Base-by-base conservation (phyloP, 192 early-diverging fungal species). In the Diversispora eburnea region DNA sequence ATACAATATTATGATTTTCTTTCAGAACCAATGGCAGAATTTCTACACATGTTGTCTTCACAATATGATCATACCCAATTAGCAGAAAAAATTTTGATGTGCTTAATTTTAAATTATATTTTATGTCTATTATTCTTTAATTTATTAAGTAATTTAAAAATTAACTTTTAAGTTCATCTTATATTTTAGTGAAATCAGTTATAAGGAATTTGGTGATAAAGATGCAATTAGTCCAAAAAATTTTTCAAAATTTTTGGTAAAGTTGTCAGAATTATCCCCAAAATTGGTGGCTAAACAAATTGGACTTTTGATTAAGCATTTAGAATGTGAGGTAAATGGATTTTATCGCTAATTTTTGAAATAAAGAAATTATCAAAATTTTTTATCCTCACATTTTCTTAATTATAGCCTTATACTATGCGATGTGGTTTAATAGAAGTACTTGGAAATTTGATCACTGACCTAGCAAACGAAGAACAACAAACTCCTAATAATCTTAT, bases 271-370 rank as follows among this genome's bases (percentile, higher is more conserved):
- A 75, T 66, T 93, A 43, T 83, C 83, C 9, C 95, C 95, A 52
- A 92, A 90, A 72, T 79, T 90, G 3, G 87, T 97, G 22, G 75
- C 97, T 66, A 95, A 95, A 55, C 91, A 96, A 68, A 93, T 99
- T 86, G 91, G 89, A 41, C 78, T 92, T 47, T 79, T 99, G 51
- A 89, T 93, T 67, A 79, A 86, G 0, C 93, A 93, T 59, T 79
- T 99, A 54, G 96, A 97, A 82, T 92, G 94, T 17, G 92, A 95
- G 78, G 94, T 94, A 87, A 67, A 56, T 45, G 13, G 10, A 3
- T 10, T 22, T 33, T 5, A 5, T 17, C 1, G 8, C 10, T 47
- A 49, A 19, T 65, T 67, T 49, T 52, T 0, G 25, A 4, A 13
- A 7, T 17, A 10, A 17, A 13, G 3, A 4, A 54, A 54, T 12